A percentile compares a stretch with the other conserved stretches of the same genome.
Conservation (phyloP, 169 alveolate genomes). For the Eimeria praecox region DNA sequence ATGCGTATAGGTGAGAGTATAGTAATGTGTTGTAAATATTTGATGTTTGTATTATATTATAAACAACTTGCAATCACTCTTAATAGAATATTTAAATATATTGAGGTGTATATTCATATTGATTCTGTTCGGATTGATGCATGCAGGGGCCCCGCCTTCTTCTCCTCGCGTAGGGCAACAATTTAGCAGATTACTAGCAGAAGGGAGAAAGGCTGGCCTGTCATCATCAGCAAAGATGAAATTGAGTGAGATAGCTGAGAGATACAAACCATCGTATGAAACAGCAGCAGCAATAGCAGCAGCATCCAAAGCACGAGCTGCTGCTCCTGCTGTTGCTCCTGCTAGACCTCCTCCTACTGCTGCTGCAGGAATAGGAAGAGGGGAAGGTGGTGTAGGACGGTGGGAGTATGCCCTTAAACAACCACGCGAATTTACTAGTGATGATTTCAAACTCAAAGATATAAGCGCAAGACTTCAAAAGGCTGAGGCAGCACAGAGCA, state of each 20-base stretch:
- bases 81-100: background rate
- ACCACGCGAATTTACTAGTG: background rate
- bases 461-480: background rate
- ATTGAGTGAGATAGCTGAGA: background rate
- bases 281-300: conserved; percentile 28
- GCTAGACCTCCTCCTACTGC: background rate
- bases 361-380: background rate
- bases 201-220: background rate
- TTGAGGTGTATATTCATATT: too few species aligned
- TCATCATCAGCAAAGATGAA: background rate
- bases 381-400: background rate
- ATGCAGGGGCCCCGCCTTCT: background rate
- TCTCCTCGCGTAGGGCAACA: background rate
- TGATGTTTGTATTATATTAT: too few species aligned
- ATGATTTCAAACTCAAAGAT: background rate
- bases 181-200: background rate
- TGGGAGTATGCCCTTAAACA: background rate
- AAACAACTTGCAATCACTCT: background rate
- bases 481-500: background rate
- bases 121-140: background rate
- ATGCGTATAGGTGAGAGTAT: background rate
- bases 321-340: background rate
- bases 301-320: background rate
- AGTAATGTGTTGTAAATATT: too few species aligned
- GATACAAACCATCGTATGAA: background rate